Evolutionary conservation across 768 basidiomycete genomes (phyloP).

Genomic region (Pulveroboletus sp.): DNA sequence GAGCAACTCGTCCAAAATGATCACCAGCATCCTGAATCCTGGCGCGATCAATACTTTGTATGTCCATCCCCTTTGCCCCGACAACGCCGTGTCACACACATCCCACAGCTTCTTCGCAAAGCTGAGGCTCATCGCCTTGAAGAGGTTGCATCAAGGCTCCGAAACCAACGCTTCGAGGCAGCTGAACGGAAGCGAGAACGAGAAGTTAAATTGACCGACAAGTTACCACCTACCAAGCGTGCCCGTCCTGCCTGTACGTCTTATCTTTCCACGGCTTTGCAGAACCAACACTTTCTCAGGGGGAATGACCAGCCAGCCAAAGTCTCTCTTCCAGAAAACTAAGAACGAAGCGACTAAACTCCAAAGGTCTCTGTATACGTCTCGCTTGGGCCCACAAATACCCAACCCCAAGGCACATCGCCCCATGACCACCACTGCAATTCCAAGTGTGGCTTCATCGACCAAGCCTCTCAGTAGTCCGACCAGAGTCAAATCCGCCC

Average conservation of each 20-base stretch:
- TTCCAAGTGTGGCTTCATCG: slow-evolving; percentile 35
- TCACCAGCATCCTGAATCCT: slow-evolving; percentile 52
- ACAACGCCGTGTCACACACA: slow-evolving; percentile 6
- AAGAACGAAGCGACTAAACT: slow-evolving; percentile 66
- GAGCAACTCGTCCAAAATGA: slow-evolving; percentile 44
- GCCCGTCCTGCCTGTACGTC: slow-evolving; percentile 53
- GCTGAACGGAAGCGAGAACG: slow-evolving; percentile 76
- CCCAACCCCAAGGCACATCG: slow-evolving; percentile 41
- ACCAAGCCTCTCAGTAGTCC: slow-evolving; percentile 32
- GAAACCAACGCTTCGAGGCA: slow-evolving; percentile 63
- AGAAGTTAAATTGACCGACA: slow-evolving; percentile 74
- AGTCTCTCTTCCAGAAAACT: slow-evolving; percentile 76
- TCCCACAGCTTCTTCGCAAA: slow-evolving; percentile 49
- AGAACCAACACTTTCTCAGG: slow-evolving; percentile 31
- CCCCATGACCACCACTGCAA: slow-evolving; percentile 29
- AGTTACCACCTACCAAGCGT: slow-evolving; percentile 65
- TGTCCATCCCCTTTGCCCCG: slow-evolving; percentile 22
- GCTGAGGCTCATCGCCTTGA: slow-evolving; percentile 65
- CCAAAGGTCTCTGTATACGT: slow-evolving; percentile 57
- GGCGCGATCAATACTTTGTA: slow-evolving; percentile 71
- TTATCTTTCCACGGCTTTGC: background rate
- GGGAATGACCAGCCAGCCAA: slow-evolving; percentile 45
- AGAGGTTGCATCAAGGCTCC: slow-evolving; percentile 58
- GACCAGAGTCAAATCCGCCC: slow-evolving; percentile 52
- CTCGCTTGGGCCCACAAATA: slow-evolving; percentile 56